phyloP scores from a whole-genome alignment of 2,329 filamentous ascomycete genomes.

The Fusarium fujikuroi region DNA sequence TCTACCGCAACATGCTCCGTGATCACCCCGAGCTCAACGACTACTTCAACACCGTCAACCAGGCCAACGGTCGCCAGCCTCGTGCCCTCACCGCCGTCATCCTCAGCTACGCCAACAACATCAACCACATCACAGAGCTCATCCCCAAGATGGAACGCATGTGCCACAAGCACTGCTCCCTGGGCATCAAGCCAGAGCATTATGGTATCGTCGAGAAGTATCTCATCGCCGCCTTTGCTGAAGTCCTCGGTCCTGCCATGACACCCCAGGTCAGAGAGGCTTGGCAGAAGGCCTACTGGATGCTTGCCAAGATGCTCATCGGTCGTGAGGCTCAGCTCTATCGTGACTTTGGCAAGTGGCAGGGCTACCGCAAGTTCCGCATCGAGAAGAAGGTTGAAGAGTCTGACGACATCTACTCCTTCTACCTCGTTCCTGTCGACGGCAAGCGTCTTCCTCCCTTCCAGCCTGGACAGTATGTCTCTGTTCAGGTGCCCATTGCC shows the following conservation, averaged over 20 bases:
- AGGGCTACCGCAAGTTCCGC: constrained; percentile 73
- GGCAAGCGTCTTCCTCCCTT: constrained; percentile 69
- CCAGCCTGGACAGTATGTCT: constrained; percentile 78
- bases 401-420: constrained; percentile 74
- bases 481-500: constrained; percentile 68
- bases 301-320: constrained; percentile 79
- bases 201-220: constrained; percentile 77
- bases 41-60: constrained; percentile 70
- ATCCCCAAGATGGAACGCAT: constrained; percentile 65
- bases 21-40: constrained; percentile 74
- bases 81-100: constrained; percentile 58
- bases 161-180: constrained; percentile 78
- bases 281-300: constrained; percentile 78
- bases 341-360: constrained; percentile 69
- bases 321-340: constrained; percentile 72
- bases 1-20: constrained; percentile 75
- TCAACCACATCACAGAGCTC: constrained; percentile 69
- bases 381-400: constrained; percentile 73
- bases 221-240: constrained; percentile 73
- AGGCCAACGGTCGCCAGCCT: constrained; percentile 51
- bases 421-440: constrained; percentile 74
- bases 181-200: constrained; percentile 74
- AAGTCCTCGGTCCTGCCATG: constrained; percentile 72
- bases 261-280: constrained; percentile 72
- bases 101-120: constrained; percentile 76